Evolutionary conservation across 371 early-diverging fungal species (phyloP).

Genomic region (Entomophthora muscae): DNA sequence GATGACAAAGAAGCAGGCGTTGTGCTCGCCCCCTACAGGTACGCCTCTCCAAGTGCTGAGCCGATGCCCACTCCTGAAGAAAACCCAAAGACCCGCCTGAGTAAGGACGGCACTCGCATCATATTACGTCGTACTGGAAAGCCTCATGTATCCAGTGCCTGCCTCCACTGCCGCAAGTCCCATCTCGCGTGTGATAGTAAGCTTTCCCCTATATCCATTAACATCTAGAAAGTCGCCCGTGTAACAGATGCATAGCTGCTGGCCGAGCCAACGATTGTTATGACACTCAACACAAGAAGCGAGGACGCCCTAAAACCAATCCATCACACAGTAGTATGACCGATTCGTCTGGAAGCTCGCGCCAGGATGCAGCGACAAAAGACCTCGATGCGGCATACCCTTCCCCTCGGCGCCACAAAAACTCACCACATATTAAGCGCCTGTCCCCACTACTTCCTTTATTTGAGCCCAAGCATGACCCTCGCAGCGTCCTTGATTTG

Average conservation of each 20-base stretch:
- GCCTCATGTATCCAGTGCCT: conserved; percentile 26
- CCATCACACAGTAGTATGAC: neutral
- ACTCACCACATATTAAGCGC: neutral
- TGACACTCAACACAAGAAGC: conserved; percentile 62
- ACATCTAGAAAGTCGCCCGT: conserved; percentile 41
- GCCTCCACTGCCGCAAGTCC: conserved; percentile 44
- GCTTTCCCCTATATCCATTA: conserved; percentile 1
- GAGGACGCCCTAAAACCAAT: conserved; percentile 55
- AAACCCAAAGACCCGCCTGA: neutral
- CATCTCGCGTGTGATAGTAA: conserved; percentile 44
- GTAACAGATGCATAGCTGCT: conserved; percentile 53
- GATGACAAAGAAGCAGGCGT: neutral
- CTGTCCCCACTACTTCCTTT: neutral
- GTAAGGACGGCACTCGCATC: neutral
- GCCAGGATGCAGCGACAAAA: neutral
- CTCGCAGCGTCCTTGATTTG: neutral
- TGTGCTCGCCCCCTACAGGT: neutral
- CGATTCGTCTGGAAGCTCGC: neutral
- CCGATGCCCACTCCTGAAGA: neutral
- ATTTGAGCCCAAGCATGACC: neutral
- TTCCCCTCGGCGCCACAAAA: neutral
- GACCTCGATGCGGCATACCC: neutral
- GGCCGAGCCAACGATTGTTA: conserved; percentile 52
- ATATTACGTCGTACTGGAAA: conserved; percentile 10
- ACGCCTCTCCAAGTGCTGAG: neutral